A percentile compares a stretch with the other conserved stretches of the same genome.
phyloP scores from a whole-genome alignment of 306 rosid genomes.

The Dicorynia guianensis region DNA sequence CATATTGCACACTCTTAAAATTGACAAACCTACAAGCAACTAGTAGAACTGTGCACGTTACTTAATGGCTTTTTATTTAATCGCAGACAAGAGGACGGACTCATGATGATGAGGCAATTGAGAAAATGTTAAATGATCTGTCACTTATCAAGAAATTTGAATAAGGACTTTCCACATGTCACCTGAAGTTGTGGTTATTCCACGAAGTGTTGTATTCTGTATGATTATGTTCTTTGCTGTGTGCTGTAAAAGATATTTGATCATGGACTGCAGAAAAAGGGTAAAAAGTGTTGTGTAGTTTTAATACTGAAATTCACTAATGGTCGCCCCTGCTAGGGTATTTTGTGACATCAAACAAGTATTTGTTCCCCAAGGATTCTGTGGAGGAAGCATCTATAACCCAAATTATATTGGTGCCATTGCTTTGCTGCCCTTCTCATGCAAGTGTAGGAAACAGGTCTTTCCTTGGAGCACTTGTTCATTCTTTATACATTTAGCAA shows the following conservation, averaged over 20 bases:
- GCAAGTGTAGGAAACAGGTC: too few species aligned
- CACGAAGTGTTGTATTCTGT: background rate
- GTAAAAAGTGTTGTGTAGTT: background rate
- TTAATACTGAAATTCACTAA: background rate
- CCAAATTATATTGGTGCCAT: too few species aligned
- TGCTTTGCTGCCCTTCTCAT: too few species aligned
- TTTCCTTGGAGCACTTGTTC: too few species aligned
- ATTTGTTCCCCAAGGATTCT: background rate
- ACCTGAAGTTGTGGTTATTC: background rate
- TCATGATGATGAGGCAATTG: constrained; percentile 92
- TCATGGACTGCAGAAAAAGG: constrained; percentile 21
- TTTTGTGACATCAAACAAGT: background rate
- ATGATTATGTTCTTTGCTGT: background rate
- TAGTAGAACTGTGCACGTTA: background rate
- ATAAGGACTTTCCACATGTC: constrained; percentile 37
- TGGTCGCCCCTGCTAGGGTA: background rate
- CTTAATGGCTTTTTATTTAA: background rate
- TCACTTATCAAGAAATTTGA: constrained; percentile 92
- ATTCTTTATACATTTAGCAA: too few species aligned
- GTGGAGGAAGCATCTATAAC: constrained; percentile 35
- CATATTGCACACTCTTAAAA: constrained; percentile 9
- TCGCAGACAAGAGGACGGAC: constrained; percentile 90
- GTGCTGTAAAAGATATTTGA: background rate
- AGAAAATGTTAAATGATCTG: constrained; percentile 88
- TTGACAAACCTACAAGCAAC: background rate